Evolutionary conservation across 2,329 filamentous ascomycete species (phyloP), one percentile per base, ranked within the genome.

Genomic region (Venturia carpophila): DNA sequence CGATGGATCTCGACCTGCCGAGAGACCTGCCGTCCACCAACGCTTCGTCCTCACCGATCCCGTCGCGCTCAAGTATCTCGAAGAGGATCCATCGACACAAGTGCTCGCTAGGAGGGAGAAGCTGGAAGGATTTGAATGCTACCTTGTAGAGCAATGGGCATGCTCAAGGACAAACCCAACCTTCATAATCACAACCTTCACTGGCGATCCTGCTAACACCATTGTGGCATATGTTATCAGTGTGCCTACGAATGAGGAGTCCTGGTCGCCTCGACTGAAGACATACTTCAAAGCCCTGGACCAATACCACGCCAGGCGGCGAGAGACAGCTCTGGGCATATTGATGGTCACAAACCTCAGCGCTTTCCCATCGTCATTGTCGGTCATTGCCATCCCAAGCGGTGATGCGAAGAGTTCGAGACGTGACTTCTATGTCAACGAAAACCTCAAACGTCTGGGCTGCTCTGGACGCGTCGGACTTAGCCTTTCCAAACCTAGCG

Each of bases 141-240:
- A 97, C 75, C 79, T 97, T 19, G 91, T 97, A 69, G 94, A 97
- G 75, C 94, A 99, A 80, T 99, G 94, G 94, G 91, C 91, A 6
- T 97, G 92, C 76, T 97, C 93, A 15, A 86, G 94, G 63, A 84
- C 87, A 65, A 91, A 95, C 68, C 93, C 93, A 0, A 97, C 93
- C 19, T 90, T 96, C 68, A 85, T 96, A 62, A 95, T 97, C 69
- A 90, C 89, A 52, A 96, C 92, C 3, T 97, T 94, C 73, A 97
- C 93, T 0, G 94, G 93, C 64, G 92, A 97, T 71, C 82, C 85
- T 42, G 86, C 86, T 42, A 89, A 96, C 74, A 84, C 82, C 0
- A 86, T 96, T n/a, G 77, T 88, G 10, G 92, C 91, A 5, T 87
- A 89, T 3, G 87, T 97, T 11, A 79, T 97, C 58, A 87, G 87